Base-by-base conservation (phyloP, 1,284 basidiomycete genomes). In the Somion occarium region DNA sequence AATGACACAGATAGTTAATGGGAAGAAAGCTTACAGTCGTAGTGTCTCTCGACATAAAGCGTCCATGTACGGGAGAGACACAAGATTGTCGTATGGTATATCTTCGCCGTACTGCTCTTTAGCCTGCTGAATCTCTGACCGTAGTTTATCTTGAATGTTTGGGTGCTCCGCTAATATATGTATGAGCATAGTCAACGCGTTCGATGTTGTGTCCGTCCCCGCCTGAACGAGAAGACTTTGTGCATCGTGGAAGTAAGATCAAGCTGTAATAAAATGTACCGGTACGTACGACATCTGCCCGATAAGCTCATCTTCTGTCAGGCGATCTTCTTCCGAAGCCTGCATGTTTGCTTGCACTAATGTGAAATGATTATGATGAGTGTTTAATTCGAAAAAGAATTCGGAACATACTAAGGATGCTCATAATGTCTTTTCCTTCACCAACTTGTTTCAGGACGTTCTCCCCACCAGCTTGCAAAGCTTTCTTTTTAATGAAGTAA, bases 261-360 rank as follows among this genome's bases (percentile, higher is more conserved):
- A n/a, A 13, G 15, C 15, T 34, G 2, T 23, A n/a, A n/a, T n/a
- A 26, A 24, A 41, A n/a, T n/a, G n/a, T n/a, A 43, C 22, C 41
- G 41, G 13, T 49, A 41, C 7, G 24, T 18, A 20, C 11, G 37
- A 25, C 18, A 41, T 48, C 12, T 39, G 18, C 20, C 34, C 34
- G 20, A 34, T 7, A 4, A 64, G 22, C 51, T 64, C 63, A 3
- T 61, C 56, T 20, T 66, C 63, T 0, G 55, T 52, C n/a, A 65
- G 58, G 48, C 51, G 50, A 24, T 68, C 66, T 3, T 51, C 53
- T 22, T 58, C 56, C 0, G 53, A n/a, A 0, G 55, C 57, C 2
- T 45, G 44, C 51, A 60, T 56, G 51, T 68, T 64, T 9, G 59
- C 60, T 30, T 54, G 56, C 12, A 63, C 62, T 62, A 39, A 9